Evolutionary conservation across 306 rosid species (phyloP), one percentile per base, ranked within the genome.

Genomic region (Quillaja saponaria): DNA sequence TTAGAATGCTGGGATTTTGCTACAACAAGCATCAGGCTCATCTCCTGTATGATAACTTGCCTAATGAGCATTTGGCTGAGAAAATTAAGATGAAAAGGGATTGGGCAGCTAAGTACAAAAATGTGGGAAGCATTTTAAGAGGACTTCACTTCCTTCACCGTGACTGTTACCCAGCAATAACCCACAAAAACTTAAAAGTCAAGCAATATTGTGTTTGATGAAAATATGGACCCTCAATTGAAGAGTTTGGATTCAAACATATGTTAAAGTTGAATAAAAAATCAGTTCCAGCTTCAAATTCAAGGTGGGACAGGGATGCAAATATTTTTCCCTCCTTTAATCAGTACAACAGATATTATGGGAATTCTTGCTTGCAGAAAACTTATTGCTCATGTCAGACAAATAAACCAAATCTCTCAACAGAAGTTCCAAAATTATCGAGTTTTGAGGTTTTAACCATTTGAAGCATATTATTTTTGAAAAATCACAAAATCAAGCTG

Each of bases 111-210:
- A 92, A 92, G 63, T 78, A 78, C 87, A 83, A 75, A 78, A 82
- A 80, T 45, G 72, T 86, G 38, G 60, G 76, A 39, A 88, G 94
- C 48, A 79, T 88, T 69, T 94, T 94, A 49, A 88, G 76, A 45
- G 98, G 95, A 35, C 78, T 92, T 13, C 31, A 78, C 73, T 92
- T 92, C 76, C 96, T 92, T 82, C 98, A 92, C 77, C 98, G 86
- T 66, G 81, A 84, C 17, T 84, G 95, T 52, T 81, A 34, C 76
- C 95, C 98, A 8, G 75, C 94, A 67, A 82, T 88, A 31, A 83
- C 96, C 11, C 96, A 92, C 61, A 96, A 96, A 74, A 84, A 92
- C 62, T 58, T 92, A 84, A 92, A n/a, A 75, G 69, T 80, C 95
- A 10, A 82, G 66, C 64, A 92, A 88, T 46, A 53, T 92, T 50